Percentiles rank a stretch among this genome's conserved stretches.
Evolutionary conservation across 208 protist species (phyloP).

Genomic region (Trypanosoma theileri): DNA sequence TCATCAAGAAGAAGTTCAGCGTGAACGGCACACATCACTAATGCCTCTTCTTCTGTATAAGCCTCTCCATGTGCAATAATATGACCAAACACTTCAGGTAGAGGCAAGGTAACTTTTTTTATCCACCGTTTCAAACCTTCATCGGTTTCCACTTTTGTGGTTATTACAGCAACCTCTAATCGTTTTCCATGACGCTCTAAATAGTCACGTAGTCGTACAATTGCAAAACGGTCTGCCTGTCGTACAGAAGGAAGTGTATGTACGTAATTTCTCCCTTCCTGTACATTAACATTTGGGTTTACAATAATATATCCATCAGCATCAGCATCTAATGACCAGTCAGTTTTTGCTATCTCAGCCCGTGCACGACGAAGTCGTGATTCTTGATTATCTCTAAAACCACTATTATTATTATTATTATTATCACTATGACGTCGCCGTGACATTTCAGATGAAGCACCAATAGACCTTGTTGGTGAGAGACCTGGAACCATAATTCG

Average conservation of each 20-base stretch:
- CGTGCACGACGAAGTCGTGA: constrained; percentile 19
- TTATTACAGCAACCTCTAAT: constrained; percentile 32
- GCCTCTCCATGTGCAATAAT: constrained; percentile 74
- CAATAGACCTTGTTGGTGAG: not conserved
- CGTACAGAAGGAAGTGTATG: constrained; percentile 82
- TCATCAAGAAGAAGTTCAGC: constrained; percentile 82
- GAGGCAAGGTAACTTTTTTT: constrained; percentile 36
- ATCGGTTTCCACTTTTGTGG: constrained; percentile 19
- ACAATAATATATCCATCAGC: constrained; percentile 71
- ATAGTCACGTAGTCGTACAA: constrained; percentile 71
- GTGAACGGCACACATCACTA: constrained; percentile 78
- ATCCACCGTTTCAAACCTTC: constrained; percentile 28
- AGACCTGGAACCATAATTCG: constrained; percentile 55
- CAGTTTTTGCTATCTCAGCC: constrained; percentile 32
- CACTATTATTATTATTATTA: too few relatives aligned
- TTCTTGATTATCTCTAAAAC: not conserved
- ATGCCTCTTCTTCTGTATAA: constrained; percentile 55
- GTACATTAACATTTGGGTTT: constrained; percentile 31
- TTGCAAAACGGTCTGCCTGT: constrained; percentile 46
- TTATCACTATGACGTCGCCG: not conserved
- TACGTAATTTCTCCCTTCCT: constrained; percentile 53
- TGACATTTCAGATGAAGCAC: not conserved
- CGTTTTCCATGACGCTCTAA: constrained; percentile 85
- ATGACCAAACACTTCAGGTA: constrained; percentile 20
- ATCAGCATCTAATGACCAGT: constrained; percentile 74